These are phyloP conservation scores for Apiotrichum veenhuisii DNA, from an alignment of 1,284 basidiomycete species.

Conservation along the genomic window DNA sequence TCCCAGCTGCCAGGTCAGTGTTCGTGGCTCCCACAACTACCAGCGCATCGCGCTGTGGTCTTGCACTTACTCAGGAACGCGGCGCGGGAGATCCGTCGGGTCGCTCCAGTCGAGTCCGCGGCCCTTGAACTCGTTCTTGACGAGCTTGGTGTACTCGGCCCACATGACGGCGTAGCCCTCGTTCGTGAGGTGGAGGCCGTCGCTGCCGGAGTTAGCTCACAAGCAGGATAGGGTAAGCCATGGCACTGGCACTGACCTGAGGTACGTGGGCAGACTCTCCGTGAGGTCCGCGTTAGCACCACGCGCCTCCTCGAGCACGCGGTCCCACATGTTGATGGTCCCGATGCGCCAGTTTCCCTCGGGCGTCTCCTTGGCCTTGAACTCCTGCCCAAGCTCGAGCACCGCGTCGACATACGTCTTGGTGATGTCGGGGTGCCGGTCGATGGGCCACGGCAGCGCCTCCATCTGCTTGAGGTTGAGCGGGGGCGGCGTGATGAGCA, in stretches of 20 bases:
- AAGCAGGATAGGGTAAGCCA: background rate
- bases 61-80: slow-evolving; percentile 14
- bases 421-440: slow-evolving; percentile 57
- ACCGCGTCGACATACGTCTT: slow-evolving; percentile 65
- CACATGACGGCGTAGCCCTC: slow-evolving; percentile 71
- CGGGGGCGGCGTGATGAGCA: slow-evolving; percentile 80
- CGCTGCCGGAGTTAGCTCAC: slow-evolving; percentile 43
- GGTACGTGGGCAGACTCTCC: slow-evolving; percentile 46
- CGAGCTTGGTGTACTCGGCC: slow-evolving; percentile 59
- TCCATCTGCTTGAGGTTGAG: slow-evolving; percentile 58
- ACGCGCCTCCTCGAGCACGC: slow-evolving; percentile 57
- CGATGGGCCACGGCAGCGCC: slow-evolving; percentile 21
- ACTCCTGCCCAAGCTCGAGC: slow-evolving; percentile 57
- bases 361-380: slow-evolving; percentile 30
- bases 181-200: slow-evolving; percentile 72
- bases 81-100: slow-evolving; percentile 23
- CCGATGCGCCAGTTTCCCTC: slow-evolving; percentile 49
- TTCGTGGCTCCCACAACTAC: no score
- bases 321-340: slow-evolving; percentile 66
- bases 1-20: slow-evolving; percentile 10
- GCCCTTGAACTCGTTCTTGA: slow-evolving; percentile 54
- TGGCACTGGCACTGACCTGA: slow-evolving; percentile 19
- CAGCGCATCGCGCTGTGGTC: no score
- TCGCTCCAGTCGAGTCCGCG: slow-evolving; percentile 38
- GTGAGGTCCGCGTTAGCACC: slow-evolving; percentile 44